Percentiles rank a stretch among this genome's conserved stretches.
These are phyloP conservation scores for Rhizoclosmatium globosum DNA, from an alignment of 192 early-diverging fungal genomes.

Conservation along the genomic window DNA sequence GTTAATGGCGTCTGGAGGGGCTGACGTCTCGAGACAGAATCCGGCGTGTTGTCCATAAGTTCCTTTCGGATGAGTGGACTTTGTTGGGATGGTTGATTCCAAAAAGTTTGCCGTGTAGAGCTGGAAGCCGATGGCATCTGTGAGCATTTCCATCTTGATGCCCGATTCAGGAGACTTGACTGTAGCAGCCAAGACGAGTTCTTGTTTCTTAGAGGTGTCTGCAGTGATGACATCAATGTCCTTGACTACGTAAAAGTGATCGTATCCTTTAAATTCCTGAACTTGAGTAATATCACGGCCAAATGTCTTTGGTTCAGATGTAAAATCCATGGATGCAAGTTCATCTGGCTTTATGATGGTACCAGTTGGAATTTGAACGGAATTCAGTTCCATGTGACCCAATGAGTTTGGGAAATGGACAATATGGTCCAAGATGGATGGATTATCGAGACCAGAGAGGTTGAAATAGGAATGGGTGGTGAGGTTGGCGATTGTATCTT, in stretches of 20 bases:
- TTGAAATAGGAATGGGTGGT: slow-evolving; percentile 94
- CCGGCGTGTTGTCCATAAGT: slow-evolving; percentile 66
- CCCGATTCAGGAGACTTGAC: slow-evolving; percentile 67
- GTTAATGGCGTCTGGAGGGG: slow-evolving; percentile 58
- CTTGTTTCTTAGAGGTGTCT: not conserved
- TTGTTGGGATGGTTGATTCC: slow-evolving; percentile 55
- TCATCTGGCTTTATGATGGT: slow-evolving; percentile 50
- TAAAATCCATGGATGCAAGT: slow-evolving; percentile 63
- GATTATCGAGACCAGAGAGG: slow-evolving; percentile 70
- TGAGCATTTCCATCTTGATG: slow-evolving; percentile 67
- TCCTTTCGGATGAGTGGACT: slow-evolving; percentile 46
- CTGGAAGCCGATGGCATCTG: slow-evolving; percentile 79
- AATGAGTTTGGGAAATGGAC: slow-evolving; percentile 51
- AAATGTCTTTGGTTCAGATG: slow-evolving; percentile 57
- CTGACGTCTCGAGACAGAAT: slow-evolving; percentile 66
- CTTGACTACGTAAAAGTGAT: slow-evolving; percentile 75
- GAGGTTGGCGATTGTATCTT: slow-evolving; percentile 68
- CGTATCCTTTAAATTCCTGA: slow-evolving; percentile 74
- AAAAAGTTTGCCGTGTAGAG: slow-evolving; percentile 87
- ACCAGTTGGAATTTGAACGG: slow-evolving; percentile 78
- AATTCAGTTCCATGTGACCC: slow-evolving; percentile 63
- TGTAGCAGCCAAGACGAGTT: slow-evolving; percentile 44
- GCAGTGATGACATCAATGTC: not conserved
- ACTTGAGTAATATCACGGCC: slow-evolving; percentile 62
- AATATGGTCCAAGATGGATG: slow-evolving; percentile 62